Evolutionary conservation across 1,284 basidiomycete genomes (phyloP), one percentile per base, ranked within the genome.

Genomic region (Coniferiporia weirii): DNA sequence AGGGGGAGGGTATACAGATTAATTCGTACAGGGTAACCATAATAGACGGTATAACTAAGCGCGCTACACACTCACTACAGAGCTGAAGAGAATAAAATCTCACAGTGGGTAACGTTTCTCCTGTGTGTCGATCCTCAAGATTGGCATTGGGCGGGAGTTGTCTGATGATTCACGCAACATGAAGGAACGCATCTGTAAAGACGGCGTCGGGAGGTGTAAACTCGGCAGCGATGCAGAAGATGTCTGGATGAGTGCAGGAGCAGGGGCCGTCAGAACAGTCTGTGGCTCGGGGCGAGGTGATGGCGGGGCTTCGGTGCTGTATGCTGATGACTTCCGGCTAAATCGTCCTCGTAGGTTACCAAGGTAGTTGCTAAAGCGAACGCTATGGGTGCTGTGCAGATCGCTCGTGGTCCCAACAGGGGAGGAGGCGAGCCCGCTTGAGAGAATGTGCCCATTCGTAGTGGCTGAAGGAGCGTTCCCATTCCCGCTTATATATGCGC

Each of bases 311-410:
- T 56, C 45, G 20, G 27, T 56, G 47, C 46, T 56, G 47, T 47
- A 45, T 1, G 32, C 38, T 15, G 59, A 57, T 3, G 49, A 44
- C 35, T 48, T 47, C 20, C 49, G 48, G 3, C 20, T 45, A 8
- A 40, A 22, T 13, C 19, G 36, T 38, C 15, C 19, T 19, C 40
- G 32, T 7, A 19, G 52, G 7, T 61, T 56, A 34, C 44, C 13
- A 46, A 61, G 58, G 51, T 59, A 56, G 13, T 61, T 56, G 44
- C 44, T 17, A 46, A 61, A 61, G 51, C 55, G 60, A 7, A 61
- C 56, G 32, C 60, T 61, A 12, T 50, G 35, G 1, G 56, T 10
- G 32, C 54, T 36, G 12, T 56, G 50, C 10, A 57, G 13, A 13
- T 61, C 60, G 7, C 38, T 20, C 17, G 52, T 34, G 10, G 56